Conservation (phyloP, 202 grass and related monocot genomes). For the Panicum virgatum region DNA sequence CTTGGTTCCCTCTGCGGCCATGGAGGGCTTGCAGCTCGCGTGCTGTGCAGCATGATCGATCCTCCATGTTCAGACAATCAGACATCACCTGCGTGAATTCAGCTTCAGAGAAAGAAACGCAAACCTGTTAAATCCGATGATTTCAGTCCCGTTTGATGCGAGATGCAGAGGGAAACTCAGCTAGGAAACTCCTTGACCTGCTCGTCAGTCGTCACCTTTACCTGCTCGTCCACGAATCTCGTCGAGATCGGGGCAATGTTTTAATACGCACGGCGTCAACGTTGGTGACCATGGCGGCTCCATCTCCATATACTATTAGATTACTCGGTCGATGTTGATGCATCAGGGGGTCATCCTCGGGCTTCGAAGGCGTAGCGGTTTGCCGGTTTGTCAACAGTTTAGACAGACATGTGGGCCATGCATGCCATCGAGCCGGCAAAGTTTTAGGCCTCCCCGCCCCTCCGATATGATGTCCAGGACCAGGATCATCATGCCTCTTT, state of each 20-base stretch:
- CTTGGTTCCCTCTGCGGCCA: background rate
- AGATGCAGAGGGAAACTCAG: background rate
- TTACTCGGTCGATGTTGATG: background rate
- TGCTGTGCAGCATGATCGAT: background rate
- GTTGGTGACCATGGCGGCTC: conserved; percentile 24
- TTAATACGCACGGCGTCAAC: conserved; percentile 36
- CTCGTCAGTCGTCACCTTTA: background rate
- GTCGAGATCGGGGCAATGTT: conserved; percentile 8
- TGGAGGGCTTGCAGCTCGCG: background rate
- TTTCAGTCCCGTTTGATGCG: background rate
- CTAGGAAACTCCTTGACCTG: conserved; percentile 9
- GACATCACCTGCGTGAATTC: background rate
- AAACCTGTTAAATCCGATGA: background rate
- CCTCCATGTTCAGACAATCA: background rate
- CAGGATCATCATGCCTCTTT: background rate
- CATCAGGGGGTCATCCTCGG: conserved; percentile 10
- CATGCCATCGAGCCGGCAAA: background rate
- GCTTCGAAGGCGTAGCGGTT: conserved; percentile 7
- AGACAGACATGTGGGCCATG: background rate
- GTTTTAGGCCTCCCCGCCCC: conserved; percentile 16
- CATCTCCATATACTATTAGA: conserved; percentile 13
- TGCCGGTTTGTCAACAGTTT: background rate
- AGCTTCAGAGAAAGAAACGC: background rate
- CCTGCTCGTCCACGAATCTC: background rate
- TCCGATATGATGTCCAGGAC: background rate